Percentiles rank a stretch among this genome's conserved stretches.
Evolutionary conservation across 495 filamentous ascomycete genomes (phyloP).

Genomic region (Talaromyces adpressus): DNA sequence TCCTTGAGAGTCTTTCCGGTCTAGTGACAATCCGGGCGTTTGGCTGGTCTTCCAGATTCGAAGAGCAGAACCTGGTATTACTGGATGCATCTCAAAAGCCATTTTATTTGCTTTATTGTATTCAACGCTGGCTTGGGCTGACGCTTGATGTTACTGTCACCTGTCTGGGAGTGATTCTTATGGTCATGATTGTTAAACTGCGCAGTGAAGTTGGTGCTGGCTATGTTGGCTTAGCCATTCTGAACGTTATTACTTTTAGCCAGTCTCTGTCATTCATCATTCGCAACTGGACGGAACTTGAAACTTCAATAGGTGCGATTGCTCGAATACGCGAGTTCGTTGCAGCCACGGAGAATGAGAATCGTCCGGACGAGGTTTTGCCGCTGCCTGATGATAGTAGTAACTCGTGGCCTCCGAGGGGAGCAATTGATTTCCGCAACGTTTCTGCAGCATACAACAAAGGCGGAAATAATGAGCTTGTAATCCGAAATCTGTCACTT

Average conservation of each 20-base stretch:
- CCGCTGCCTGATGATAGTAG: not conserved
- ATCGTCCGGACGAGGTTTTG: not conserved
- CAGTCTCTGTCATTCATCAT: conserved; percentile 43
- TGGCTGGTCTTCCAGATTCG: conserved; percentile 52
- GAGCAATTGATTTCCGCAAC: conserved; percentile 63
- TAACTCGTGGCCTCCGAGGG: conserved; percentile 66
- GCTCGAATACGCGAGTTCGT: conserved; percentile 50
- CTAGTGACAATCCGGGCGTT: conserved; percentile 67
- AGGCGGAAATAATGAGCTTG: conserved; percentile 36
- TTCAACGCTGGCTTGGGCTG: conserved; percentile 66
- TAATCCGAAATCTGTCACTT: conserved; percentile 44
- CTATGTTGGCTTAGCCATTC: conserved; percentile 49
- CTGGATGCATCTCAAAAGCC: conserved; percentile 51
- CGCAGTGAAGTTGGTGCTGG: conserved; percentile 38
- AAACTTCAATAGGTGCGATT: conserved; percentile 51
- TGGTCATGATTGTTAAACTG: conserved; percentile 36
- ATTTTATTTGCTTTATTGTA: conserved; percentile 52
- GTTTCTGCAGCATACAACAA: conserved; percentile 24
- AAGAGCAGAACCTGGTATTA: conserved; percentile 48
- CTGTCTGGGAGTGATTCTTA: conserved; percentile 45
- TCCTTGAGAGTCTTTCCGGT: conserved; percentile 57
- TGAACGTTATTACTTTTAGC: conserved; percentile 51
- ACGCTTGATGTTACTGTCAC: conserved; percentile 54
- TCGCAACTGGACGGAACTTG: conserved; percentile 50
- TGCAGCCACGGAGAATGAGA: not conserved